Conservation (phyloP, 495 filamentous ascomycete species). For the Cryomyces minteri region DNA sequence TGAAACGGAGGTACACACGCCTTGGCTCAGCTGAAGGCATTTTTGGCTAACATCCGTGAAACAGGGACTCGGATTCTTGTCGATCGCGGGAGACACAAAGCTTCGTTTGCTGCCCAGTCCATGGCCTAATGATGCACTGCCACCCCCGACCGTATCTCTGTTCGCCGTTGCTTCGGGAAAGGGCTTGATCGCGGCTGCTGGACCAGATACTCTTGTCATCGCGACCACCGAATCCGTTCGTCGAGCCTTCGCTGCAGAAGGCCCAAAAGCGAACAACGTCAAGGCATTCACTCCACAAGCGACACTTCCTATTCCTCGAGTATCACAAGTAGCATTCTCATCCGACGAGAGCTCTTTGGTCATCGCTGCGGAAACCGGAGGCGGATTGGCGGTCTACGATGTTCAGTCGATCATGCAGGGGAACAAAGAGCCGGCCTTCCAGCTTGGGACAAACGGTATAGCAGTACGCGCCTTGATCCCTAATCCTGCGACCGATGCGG, state of each 20-base stretch:
- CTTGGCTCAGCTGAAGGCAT: not conserved
- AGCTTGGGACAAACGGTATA: constrained; percentile 58
- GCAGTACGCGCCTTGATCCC: constrained; percentile 57
- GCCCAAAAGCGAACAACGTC: constrained; percentile 36
- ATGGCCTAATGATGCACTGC: constrained; percentile 57
- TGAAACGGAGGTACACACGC: constrained; percentile 31
- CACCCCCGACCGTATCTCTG: constrained; percentile 68
- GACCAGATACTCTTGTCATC: constrained; percentile 59
- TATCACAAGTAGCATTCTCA: constrained; percentile 82
- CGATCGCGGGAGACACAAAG: constrained; percentile 62
- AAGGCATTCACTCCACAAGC: constrained; percentile 58
- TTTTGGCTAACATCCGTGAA: not conserved
- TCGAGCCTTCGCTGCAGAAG: constrained; percentile 41
- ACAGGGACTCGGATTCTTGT: constrained; percentile 67
- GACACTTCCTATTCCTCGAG: constrained; percentile 49
- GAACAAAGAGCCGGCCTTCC: constrained; percentile 45
- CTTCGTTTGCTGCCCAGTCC: constrained; percentile 58
- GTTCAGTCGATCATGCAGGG: constrained; percentile 44
- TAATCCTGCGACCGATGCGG: constrained; percentile 53
- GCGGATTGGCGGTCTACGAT: constrained; percentile 70
- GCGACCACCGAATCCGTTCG: constrained; percentile 62
- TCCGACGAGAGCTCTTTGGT: constrained; percentile 70
- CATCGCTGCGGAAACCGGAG: constrained; percentile 62
- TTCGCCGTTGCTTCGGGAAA: constrained; percentile 64
- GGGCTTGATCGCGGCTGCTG: constrained; percentile 74